Evolutionary conservation across 1,139 yeast species (phyloP).

Genomic region (Hyphopichia khmerensis): DNA sequence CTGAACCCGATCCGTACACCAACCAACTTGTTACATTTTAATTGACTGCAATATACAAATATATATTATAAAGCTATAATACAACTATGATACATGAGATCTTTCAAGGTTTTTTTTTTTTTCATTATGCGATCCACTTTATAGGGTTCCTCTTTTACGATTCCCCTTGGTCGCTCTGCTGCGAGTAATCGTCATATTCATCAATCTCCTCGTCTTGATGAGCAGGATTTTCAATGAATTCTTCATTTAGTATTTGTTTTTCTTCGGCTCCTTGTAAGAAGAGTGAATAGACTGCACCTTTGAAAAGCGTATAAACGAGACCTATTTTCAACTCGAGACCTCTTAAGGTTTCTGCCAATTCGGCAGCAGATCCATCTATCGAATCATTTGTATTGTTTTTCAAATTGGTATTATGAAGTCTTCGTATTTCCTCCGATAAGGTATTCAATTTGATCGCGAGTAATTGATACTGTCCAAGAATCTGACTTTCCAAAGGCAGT

Average conservation of each 20-base stretch:
- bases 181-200: too few species aligned
- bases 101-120: too few species aligned
- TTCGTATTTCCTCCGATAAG: conserved; percentile 31
- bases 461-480: conserved; percentile 47
- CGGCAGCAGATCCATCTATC: conserved; percentile 16
- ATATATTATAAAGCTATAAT: too few species aligned
- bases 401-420: conserved; percentile 19
- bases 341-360: conserved; percentile 49
- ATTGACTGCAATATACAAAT: too few species aligned
- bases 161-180: too few species aligned
- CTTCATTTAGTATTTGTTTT: background rate
- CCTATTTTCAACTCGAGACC: conserved; percentile 64
- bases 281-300: conserved; percentile 66
- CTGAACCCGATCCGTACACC: background rate
- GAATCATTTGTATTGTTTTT: background rate
- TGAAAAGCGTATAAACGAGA: conserved; percentile 62
- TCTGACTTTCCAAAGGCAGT: conserved; percentile 37
- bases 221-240: too few species aligned
- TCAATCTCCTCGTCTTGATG: too few species aligned
- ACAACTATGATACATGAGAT: background rate
- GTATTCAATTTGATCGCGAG: conserved; percentile 42
- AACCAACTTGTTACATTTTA: too few species aligned
- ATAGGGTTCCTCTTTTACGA: too few species aligned
- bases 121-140: too few species aligned
- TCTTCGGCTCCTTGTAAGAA: conserved; percentile 31